These are phyloP conservation scores for Breynia disticha DNA, from an alignment of 441 rosid species.

Conservation along the genomic window DNA sequence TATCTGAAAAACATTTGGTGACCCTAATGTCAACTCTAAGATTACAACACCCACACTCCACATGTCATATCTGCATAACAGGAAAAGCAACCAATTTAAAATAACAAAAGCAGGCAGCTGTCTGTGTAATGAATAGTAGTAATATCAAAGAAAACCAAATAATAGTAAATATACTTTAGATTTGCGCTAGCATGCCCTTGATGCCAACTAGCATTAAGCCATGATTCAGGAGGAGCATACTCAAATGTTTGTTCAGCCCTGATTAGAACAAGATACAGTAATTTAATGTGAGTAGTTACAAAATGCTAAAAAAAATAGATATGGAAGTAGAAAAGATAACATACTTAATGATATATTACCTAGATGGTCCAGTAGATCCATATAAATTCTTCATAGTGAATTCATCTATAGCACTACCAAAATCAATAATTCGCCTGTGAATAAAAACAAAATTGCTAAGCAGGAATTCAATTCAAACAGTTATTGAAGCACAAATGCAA, in stretches of 20 bases:
- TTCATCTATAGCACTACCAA: slow-evolving; percentile 91
- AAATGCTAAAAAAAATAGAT: slow-evolving; percentile 11
- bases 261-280: slow-evolving; percentile 17
- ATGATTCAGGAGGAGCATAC: slow-evolving; percentile 88
- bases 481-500: background rate
- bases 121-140: background rate
- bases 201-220: slow-evolving; percentile 79
- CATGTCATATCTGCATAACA: slow-evolving; percentile 69
- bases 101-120: background rate
- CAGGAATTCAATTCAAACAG: background rate
- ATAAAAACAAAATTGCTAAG: slow-evolving; percentile 16
- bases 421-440: slow-evolving; percentile 89
- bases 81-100: slow-evolving; percentile 1
- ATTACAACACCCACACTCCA: slow-evolving; percentile 98
- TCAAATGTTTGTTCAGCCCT: slow-evolving; percentile 95
- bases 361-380: slow-evolving; percentile 84
- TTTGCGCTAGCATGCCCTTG: slow-evolving; percentile 44
- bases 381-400: slow-evolving; percentile 77
- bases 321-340: slow-evolving; percentile 8
- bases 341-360: slow-evolving; percentile 36
- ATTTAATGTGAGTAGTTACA: slow-evolving; percentile 7
- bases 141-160: background rate
- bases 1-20: slow-evolving; percentile 82
- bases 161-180: slow-evolving; percentile 45
- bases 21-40: slow-evolving; percentile 85